Evolutionary conservation across 2,329 filamentous ascomycete species (phyloP).

Genomic region (Pseudogymnoascus sp.): DNA sequence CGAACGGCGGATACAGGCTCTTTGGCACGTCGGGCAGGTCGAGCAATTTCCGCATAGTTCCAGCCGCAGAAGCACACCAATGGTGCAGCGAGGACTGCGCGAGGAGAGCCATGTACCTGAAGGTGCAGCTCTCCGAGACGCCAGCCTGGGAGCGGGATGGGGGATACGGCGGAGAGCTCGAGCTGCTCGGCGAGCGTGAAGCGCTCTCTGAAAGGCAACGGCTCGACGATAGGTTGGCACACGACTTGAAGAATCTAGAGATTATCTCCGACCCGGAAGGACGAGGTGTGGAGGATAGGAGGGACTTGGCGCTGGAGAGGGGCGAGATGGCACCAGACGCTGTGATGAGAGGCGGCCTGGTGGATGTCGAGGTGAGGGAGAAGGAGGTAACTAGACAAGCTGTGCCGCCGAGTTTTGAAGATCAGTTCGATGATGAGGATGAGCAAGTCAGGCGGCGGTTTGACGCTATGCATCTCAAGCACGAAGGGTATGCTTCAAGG

Average conservation of each 20-base stretch:
- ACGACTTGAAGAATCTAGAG: conserved; percentile 32
- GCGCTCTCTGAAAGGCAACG: conserved; percentile 36
- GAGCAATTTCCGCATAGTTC: conserved; percentile 59
- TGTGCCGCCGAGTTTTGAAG: conserved; percentile 33
- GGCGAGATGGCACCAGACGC: conserved; percentile 28
- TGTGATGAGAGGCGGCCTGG: conserved; percentile 19
- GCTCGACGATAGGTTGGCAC: conserved; percentile 22
- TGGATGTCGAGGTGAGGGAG: conserved; percentile 46
- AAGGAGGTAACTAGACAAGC: conserved; percentile 38
- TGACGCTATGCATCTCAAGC: conserved; percentile 24
- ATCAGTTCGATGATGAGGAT: conserved; percentile 20
- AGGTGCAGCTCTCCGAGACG: conserved; percentile 78
- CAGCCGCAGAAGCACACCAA: conserved; percentile 65
- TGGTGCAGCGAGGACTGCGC: conserved; percentile 84
- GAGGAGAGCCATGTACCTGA: conserved; percentile 72
- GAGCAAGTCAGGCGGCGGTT: conserved; percentile 24
- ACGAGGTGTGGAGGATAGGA: conserved; percentile 30
- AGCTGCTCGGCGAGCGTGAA: conserved; percentile 62
- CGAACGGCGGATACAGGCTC: conserved; percentile 61
- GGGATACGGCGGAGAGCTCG: conserved; percentile 36
- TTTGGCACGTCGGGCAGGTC: conserved; percentile 42
- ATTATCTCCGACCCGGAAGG: conserved; percentile 38
- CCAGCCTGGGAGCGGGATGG: conserved; percentile 72
- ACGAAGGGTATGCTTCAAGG: conserved; percentile 26
- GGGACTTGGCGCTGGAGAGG: conserved; percentile 45